Conservation (phyloP, 768 basidiomycete genomes). For the Pleurotus platypus region DNA sequence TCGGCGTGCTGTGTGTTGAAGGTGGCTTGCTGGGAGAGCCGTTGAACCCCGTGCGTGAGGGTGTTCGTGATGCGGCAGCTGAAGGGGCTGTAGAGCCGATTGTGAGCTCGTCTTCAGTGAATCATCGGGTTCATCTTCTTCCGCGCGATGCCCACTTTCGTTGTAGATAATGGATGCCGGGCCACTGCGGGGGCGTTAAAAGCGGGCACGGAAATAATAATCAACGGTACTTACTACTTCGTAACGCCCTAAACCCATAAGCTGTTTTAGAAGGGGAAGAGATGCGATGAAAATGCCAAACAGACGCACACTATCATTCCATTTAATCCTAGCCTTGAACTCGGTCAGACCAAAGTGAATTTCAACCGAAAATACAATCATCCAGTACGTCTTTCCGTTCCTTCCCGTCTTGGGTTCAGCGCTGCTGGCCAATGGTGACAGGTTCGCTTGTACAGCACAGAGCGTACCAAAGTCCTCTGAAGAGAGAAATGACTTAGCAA, state of each 20-base stretch:
- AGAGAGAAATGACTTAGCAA: background rate
- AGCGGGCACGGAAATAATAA: too few species aligned
- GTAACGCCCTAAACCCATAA: conserved; percentile 48
- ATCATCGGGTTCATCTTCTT: conserved; percentile 67
- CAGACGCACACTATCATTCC: conserved; percentile 67
- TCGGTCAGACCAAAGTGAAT: conserved; percentile 83
- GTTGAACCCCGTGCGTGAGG: conserved; percentile 35
- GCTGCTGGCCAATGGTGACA: conserved; percentile 68
- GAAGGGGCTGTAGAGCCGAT: conserved; percentile 33
- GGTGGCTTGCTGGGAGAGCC: conserved; percentile 19
- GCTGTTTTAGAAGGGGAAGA: background rate
- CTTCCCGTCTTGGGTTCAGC: conserved; percentile 64
- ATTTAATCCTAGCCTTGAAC: conserved; percentile 79
- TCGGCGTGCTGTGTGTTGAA: conserved; percentile 15
- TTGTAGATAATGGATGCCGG: conserved; percentile 82
- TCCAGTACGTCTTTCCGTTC: conserved; percentile 75
- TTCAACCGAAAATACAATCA: conserved; percentile 79
- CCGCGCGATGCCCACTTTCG: conserved; percentile 69
- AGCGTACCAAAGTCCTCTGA: conserved; percentile 71
- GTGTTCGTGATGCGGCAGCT: conserved; percentile 49
- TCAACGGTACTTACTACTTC: conserved; percentile 59
- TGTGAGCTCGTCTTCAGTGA: conserved; percentile 60
- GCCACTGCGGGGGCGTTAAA: conserved; percentile 39
- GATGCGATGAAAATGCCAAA: background rate
- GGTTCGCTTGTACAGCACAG: conserved; percentile 74